phyloP scores from a whole-genome alignment of 148 eudicot genomes.

The Rhododendron ferrugineum region DNA sequence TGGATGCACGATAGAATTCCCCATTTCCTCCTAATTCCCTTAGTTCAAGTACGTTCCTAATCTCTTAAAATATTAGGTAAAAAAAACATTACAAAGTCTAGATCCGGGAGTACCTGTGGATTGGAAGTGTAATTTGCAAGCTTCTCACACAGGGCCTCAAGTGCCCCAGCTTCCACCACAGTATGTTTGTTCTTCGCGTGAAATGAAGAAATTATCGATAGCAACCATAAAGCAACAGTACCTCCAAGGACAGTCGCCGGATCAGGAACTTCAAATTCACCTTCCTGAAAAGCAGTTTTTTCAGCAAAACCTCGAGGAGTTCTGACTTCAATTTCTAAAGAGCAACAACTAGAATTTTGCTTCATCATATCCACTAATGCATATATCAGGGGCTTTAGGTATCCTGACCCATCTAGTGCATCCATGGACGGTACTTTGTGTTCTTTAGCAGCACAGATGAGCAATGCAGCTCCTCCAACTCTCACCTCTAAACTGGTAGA shows the following conservation, averaged over 20 bases:
- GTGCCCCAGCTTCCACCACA: slow-evolving; percentile 76
- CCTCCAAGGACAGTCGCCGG: slow-evolving; percentile 67
- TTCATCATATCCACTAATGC: slow-evolving; percentile 58
- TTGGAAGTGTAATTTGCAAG: slow-evolving; percentile 49
- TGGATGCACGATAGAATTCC: not conserved
- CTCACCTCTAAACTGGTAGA: slow-evolving; percentile 61
- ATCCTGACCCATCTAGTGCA: slow-evolving; percentile 55
- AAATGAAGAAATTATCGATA: slow-evolving; percentile 61
- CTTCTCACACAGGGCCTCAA: slow-evolving; percentile 64
- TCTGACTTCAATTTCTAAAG: slow-evolving; percentile 54
- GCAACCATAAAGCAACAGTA: slow-evolving; percentile 74
- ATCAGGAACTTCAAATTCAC: slow-evolving; percentile 52
- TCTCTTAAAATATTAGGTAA: not conserved
- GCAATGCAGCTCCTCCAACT: slow-evolving; percentile 65
- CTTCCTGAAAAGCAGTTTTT: slow-evolving; percentile 52
- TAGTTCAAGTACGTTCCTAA: not conserved
- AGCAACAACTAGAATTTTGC: slow-evolving; percentile 33
- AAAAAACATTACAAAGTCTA: slow-evolving; percentile 1
- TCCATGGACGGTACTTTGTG: slow-evolving; percentile 40
- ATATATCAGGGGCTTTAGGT: slow-evolving; percentile 42
- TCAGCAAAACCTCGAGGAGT: slow-evolving; percentile 45
- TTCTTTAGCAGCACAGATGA: slow-evolving; percentile 64
- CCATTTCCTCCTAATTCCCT: not conserved
- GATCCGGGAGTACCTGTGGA: slow-evolving; percentile 41
- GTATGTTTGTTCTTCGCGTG: slow-evolving; percentile 38